Conservation (phyloP, 2,329 filamentous ascomycete genomes). For the Penicillium sp. region DNA sequence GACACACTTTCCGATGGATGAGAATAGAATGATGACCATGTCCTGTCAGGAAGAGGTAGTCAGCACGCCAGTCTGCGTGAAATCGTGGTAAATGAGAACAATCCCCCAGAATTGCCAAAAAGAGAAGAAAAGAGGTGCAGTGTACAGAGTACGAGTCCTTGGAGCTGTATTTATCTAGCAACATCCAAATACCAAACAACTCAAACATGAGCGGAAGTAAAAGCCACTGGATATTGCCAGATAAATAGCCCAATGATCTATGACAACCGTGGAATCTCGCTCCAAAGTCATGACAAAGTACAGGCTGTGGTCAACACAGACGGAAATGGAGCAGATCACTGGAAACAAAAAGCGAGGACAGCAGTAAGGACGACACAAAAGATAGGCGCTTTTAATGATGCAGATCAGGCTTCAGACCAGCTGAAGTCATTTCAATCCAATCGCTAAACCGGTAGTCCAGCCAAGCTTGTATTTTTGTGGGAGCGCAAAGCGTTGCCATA, state of each 20-base stretch:
- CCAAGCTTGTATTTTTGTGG: slow-evolving; percentile 19
- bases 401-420: slow-evolving; percentile 19
- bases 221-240: neutral
- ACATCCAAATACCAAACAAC: neutral
- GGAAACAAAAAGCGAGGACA: slow-evolving; percentile 1
- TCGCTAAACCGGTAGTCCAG: slow-evolving; percentile 31
- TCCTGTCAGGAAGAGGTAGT: slow-evolving; percentile 35
- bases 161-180: neutral
- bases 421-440: slow-evolving; percentile 34
- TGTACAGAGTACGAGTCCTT: slow-evolving; percentile 3
- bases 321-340: neutral
- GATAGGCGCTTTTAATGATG: slow-evolving; percentile 5
- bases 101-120: neutral
- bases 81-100: slow-evolving; percentile 1
- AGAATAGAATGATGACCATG: slow-evolving; percentile 46
- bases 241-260: slow-evolving; percentile 2
- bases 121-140: neutral
- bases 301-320: slow-evolving; percentile 12
- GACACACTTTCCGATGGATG: slow-evolving; percentile 41
- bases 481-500: slow-evolving; percentile 21
- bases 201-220: neutral
- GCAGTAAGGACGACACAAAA: slow-evolving; percentile 1
- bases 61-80: slow-evolving; percentile 8
- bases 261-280: slow-evolving; percentile 2
- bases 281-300: slow-evolving; percentile 7